phyloP scores from a whole-genome alignment of 2,329 filamentous ascomycete genomes.

The Colletotrichum viniferum region DNA sequence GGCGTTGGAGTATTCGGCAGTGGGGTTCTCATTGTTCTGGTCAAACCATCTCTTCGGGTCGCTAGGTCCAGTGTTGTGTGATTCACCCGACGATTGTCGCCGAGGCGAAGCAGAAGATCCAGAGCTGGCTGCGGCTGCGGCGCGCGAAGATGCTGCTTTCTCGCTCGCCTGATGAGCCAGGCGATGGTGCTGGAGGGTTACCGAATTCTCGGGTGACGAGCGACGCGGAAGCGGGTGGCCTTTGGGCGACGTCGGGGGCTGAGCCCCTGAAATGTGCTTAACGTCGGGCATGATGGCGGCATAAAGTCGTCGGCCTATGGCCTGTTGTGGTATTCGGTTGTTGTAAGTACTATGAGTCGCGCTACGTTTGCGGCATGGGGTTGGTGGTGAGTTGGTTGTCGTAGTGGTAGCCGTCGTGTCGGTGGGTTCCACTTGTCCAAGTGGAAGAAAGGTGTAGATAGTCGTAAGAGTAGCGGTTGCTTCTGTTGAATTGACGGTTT shows the following conservation, averaged over 20 bases:
- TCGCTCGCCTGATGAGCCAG: slow-evolving; percentile 45
- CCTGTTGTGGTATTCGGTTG: background rate
- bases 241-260: slow-evolving; percentile 27
- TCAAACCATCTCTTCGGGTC: slow-evolving; percentile 62
- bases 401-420: background rate
- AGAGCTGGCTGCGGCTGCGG: slow-evolving; percentile 14
- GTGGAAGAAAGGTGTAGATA: background rate
- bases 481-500: background rate
- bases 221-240: slow-evolving; percentile 50
- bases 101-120: slow-evolving; percentile 27
- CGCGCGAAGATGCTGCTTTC: slow-evolving; percentile 20
- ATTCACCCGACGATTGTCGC: slow-evolving; percentile 53
- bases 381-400: background rate
- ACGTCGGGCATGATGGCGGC: slow-evolving; percentile 34
- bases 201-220: slow-evolving; percentile 47
- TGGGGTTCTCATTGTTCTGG: slow-evolving; percentile 54
- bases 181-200: slow-evolving; percentile 52
- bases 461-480: background rate
- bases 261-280: slow-evolving; percentile 25
- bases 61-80: slow-evolving; percentile 51
- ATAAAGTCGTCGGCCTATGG: slow-evolving; percentile 14
- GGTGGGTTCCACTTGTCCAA: background rate
- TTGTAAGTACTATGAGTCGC: background rate
- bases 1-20: slow-evolving; percentile 42
- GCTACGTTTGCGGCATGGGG: background rate